phyloP scores from a whole-genome alignment of 139 green algal genomes.

The Ulvella scutata region DNA sequence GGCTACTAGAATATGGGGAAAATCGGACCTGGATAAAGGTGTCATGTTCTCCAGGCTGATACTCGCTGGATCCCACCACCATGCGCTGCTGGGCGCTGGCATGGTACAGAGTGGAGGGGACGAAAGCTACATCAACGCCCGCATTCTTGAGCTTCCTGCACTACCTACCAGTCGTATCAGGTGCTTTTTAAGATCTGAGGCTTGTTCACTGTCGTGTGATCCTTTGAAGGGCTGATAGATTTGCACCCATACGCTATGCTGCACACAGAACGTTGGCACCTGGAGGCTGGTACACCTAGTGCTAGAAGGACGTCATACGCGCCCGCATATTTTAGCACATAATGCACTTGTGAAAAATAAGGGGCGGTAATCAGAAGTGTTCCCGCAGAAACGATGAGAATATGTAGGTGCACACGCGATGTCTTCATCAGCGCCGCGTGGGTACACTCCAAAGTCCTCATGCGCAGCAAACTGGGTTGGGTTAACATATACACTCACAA shows the following conservation, averaged over 20 bases:
- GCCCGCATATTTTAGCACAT: neutral
- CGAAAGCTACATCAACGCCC: constrained; percentile 62
- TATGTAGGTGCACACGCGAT: neutral
- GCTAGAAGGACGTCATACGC: too few relatives aligned
- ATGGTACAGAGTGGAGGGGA: constrained; percentile 55
- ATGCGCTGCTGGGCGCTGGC: neutral
- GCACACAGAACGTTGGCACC: too few relatives aligned
- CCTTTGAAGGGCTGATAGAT: neutral
- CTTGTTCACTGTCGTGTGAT: neutral
- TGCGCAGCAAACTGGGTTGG: constrained; percentile 80
- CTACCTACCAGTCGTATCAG: neutral
- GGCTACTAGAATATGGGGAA: too few relatives aligned
- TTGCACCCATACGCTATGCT: neutral
- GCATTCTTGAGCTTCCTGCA: constrained; percentile 50
- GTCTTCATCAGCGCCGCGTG: constrained; percentile 20
- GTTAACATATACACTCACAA: constrained; percentile 96
- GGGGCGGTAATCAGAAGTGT: neutral
- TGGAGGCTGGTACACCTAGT: too few relatives aligned
- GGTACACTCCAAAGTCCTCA: constrained; percentile 95
- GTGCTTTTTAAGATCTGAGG: constrained; percentile 2
- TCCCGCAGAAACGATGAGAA: neutral
- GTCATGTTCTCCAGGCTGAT: neutral
- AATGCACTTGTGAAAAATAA: neutral
- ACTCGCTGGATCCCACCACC: neutral
- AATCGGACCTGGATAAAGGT: too few relatives aligned